A percentile compares a stretch with the other conserved stretches of the same genome.
Conservation (phyloP, 2,329 filamentous ascomycete species). For the Paraphoma sp. region DNA sequence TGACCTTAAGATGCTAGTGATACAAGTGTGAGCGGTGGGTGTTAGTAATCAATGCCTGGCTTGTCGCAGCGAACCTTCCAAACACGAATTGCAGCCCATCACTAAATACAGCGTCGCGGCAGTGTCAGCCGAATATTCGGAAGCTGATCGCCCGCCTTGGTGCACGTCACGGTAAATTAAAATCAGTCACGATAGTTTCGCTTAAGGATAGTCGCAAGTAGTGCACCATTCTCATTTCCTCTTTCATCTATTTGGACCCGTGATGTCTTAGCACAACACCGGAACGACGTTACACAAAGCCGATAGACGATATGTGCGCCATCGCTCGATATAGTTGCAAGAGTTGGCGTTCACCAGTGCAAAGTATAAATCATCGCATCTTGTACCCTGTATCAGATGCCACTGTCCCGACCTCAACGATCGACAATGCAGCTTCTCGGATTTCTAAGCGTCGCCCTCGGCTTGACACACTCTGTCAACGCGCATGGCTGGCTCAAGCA, state of each 20-base stretch:
- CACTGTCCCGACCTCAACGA: too few relatives aligned
- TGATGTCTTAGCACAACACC: neutral
- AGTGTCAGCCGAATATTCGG: neutral
- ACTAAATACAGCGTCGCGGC: neutral
- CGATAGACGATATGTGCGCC: neutral
- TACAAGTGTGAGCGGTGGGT: too few relatives aligned
- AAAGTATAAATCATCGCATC: neutral
- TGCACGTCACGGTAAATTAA: slow-evolving; percentile 3
- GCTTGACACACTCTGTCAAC: neutral
- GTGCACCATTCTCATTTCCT: slow-evolving; percentile 1
- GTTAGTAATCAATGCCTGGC: too few relatives aligned
- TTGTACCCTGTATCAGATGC: neutral
- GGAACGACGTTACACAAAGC: neutral
- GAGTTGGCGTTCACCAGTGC: neutral
- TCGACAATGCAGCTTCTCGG: neutral
- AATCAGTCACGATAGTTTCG: neutral
- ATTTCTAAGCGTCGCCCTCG: neutral
- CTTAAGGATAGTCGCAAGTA: neutral
- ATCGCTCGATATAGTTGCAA: neutral
- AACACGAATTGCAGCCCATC: neutral
- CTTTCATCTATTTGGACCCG: neutral
- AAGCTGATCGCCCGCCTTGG: neutral
- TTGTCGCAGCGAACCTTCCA: neutral
- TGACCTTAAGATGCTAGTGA: too few relatives aligned
- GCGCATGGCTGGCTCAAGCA: slow-evolving; percentile 22